These are phyloP conservation scores for Candida albicans DNA, from an alignment of 1,139 yeast species.

Conservation along the genomic window DNA sequence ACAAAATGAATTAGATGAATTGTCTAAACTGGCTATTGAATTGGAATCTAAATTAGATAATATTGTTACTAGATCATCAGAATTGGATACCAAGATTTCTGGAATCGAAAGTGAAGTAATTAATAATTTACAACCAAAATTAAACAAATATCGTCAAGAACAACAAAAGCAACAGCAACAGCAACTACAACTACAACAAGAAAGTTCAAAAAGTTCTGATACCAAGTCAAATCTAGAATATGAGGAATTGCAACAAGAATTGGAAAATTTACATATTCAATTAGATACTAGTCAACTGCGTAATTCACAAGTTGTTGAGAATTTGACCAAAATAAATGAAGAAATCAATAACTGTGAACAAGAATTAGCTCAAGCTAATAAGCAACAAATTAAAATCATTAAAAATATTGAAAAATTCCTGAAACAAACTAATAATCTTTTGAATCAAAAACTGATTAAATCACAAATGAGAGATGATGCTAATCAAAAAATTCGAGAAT, in stretches of 20 bases:
- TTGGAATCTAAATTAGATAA: slow-evolving; percentile 44
- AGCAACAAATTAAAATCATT: slow-evolving; percentile 54
- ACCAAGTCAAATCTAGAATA: slow-evolving; percentile 32
- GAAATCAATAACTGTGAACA: slow-evolving; percentile 42
- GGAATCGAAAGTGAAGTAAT: slow-evolving; percentile 57
- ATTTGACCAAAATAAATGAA: slow-evolving; percentile 25
- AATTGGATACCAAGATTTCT: slow-evolving; percentile 52
- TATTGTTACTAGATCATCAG: slow-evolving; percentile 45
- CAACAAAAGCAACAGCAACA: slow-evolving; percentile 23
- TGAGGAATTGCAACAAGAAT: slow-evolving; percentile 33
- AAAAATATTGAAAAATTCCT: slow-evolving; percentile 62
- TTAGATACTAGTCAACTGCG: slow-evolving; percentile 25
- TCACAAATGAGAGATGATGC: slow-evolving; percentile 68
- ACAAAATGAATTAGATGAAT: slow-evolving; percentile 31
- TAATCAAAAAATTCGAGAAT: slow-evolving; percentile 70
- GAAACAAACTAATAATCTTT: slow-evolving; percentile 62
- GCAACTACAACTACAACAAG: slow-evolving; percentile 9
- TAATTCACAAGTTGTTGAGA: slow-evolving; percentile 18
- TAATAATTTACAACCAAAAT: slow-evolving; percentile 43
- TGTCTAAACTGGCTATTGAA: slow-evolving; percentile 20
- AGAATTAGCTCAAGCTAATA: slow-evolving; percentile 50
- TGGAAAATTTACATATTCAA: slow-evolving; percentile 23
- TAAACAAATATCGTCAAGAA: slow-evolving; percentile 10
- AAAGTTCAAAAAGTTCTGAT: slow-evolving; percentile 5
- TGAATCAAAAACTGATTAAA: slow-evolving; percentile 65